Percentiles rank a stretch among this genome's conserved stretches.
Conservation (phyloP, 768 basidiomycete species). For the Amanita jacksonii region DNA sequence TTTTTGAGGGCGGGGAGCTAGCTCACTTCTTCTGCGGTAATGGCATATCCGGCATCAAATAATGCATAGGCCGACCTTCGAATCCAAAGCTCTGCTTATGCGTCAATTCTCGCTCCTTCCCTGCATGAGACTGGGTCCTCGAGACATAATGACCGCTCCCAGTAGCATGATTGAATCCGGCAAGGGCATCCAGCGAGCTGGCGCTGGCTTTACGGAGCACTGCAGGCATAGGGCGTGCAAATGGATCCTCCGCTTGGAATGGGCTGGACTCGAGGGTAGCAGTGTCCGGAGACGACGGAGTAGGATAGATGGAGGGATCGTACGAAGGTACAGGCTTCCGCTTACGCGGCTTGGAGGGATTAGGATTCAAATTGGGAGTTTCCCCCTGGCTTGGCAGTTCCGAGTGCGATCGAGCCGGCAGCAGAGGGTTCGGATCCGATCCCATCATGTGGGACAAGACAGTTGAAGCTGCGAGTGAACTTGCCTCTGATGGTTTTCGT, state of each 20-base stretch:
- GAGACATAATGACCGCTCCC: constrained; percentile 1
- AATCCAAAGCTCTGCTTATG: constrained; percentile 38
- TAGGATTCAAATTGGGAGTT: neutral
- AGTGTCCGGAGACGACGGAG: constrained; percentile 10
- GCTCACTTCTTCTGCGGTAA: constrained; percentile 2
- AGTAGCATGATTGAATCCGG: too few species aligned
- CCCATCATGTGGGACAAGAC: neutral
- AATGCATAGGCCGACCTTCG: constrained; percentile 38
- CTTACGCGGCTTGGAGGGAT: constrained; percentile 22
- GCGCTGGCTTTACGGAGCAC: neutral
- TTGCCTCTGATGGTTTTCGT: neutral
- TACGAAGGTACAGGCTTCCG: constrained; percentile 54
- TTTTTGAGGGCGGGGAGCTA: too few species aligned
- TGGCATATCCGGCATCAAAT: constrained; percentile 54
- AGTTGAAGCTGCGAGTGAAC: neutral
- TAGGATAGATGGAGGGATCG: constrained; percentile 18
- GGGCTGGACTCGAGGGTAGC: neutral
- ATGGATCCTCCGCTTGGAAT: constrained; percentile 4
- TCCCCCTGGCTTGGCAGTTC: too few species aligned
- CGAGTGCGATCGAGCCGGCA: too few species aligned
- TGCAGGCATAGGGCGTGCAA: neutral
- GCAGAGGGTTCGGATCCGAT: neutral
- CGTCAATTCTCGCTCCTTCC: constrained; percentile 16
- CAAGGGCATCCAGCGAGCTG: neutral
- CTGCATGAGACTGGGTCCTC: neutral